Evolutionary conservation across 2,329 filamentous ascomycete genomes (phyloP).

Genomic region (Verticillium klebahnii): DNA sequence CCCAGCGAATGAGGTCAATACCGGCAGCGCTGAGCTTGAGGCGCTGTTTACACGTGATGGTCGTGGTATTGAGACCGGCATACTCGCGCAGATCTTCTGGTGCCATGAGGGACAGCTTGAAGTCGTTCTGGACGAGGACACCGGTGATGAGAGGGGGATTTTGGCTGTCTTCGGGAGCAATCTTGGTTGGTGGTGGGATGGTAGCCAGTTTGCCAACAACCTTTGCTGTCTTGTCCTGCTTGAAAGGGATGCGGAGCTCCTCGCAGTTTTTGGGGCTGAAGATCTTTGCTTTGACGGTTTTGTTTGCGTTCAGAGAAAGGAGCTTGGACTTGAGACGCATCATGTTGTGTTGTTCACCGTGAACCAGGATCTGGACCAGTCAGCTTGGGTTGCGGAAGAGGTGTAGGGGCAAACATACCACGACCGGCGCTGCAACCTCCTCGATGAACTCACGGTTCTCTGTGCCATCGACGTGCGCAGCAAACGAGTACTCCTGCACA

Average conservation of each 20-base stretch:
- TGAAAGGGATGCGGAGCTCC: constrained; percentile 91
- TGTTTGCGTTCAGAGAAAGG: constrained; percentile 82
- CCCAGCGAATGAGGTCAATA: constrained; percentile 89
- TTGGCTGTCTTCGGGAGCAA: constrained; percentile 24
- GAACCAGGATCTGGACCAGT: constrained; percentile 77
- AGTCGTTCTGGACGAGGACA: constrained; percentile 94
- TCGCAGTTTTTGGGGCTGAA: constrained; percentile 94
- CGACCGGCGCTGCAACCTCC: constrained; percentile 84
- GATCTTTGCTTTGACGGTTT: constrained; percentile 79
- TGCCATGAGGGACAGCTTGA: constrained; percentile 95
- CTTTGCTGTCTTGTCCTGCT: constrained; percentile 90
- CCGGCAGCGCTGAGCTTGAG: constrained; percentile 84
- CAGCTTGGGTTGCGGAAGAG: neutral
- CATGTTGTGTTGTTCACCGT: constrained; percentile 97
- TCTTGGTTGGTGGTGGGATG: constrained; percentile 60
- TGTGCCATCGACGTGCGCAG: constrained; percentile 91
- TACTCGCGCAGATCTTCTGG: constrained; percentile 95
- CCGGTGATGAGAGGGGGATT: constrained; percentile 65
- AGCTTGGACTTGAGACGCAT: constrained; percentile 94
- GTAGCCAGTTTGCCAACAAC: constrained; percentile 92
- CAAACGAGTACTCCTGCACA: constrained; percentile 91
- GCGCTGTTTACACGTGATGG: constrained; percentile 87
- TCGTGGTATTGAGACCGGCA: constrained; percentile 93
- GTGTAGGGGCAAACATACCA: constrained; percentile 57
- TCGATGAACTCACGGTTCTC: constrained; percentile 98